phyloP scores from a whole-genome alignment of 139 green algal genomes.

The Chlorella sp. region DNA sequence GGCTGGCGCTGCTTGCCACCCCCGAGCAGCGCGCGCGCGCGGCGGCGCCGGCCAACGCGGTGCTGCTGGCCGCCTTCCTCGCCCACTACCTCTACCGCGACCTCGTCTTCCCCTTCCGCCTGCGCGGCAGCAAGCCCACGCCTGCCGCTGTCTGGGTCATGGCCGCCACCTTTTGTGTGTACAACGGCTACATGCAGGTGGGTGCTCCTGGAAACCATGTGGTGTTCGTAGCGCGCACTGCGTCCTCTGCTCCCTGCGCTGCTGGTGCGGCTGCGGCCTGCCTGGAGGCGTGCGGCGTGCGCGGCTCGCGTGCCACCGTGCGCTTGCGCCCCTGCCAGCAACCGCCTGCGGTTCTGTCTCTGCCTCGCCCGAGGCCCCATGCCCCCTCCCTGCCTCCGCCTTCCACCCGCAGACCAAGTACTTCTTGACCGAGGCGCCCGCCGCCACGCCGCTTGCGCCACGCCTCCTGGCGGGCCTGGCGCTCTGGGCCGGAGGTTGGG shows the following conservation, averaged over 20 bases:
- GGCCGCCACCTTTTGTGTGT: slow-evolving; percentile 61
- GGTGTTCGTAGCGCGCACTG: no score
- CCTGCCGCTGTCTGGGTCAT: slow-evolving; percentile 62
- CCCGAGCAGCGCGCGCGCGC: slow-evolving; percentile 19
- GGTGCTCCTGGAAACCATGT: no score
- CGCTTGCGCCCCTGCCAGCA: no score
- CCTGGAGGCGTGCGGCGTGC: no score
- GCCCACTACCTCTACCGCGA: slow-evolving; percentile 48
- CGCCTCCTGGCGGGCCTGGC: slow-evolving; percentile 34
- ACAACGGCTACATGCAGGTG: slow-evolving; percentile 78
- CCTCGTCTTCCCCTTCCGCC: slow-evolving; percentile 62
- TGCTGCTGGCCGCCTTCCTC: slow-evolving; percentile 37
- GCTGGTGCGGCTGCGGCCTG: no score
- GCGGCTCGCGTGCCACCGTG: no score
- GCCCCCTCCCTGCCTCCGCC: background rate
- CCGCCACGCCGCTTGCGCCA: background rate
- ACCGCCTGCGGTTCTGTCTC: no score
- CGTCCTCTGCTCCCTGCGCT: no score
- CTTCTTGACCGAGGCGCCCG: slow-evolving; percentile 29
- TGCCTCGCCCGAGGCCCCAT: background rate
- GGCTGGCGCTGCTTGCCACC: slow-evolving; percentile 27
- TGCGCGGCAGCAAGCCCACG: slow-evolving; percentile 57
- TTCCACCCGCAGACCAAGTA: slow-evolving; percentile 27
- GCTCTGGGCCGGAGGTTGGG: slow-evolving; percentile 57
- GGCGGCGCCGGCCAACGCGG: slow-evolving; percentile 21